phyloP scores from a whole-genome alignment of 768 basidiomycete genomes.

The Collybia sp. region DNA sequence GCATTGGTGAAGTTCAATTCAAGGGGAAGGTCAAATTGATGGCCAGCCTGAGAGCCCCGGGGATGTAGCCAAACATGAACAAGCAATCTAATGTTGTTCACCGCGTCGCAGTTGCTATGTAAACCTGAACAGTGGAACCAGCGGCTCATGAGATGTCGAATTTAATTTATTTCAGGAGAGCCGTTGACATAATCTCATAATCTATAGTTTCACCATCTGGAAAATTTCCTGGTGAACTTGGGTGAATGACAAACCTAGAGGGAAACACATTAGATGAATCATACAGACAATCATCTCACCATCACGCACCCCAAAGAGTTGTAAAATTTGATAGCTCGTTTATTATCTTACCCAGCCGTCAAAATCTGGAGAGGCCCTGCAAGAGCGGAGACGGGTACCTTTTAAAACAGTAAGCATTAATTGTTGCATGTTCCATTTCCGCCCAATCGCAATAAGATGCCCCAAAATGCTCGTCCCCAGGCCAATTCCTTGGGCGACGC shows the following conservation, averaged over 20 bases:
- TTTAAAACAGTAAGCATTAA: slow-evolving; percentile 74
- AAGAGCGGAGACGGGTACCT: slow-evolving; percentile 31
- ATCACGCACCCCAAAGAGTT: slow-evolving; percentile 41
- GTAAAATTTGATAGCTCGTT: slow-evolving; percentile 48
- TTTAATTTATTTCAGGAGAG: not conserved
- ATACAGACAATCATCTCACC: too few relatives aligned
- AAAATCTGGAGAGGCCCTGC: slow-evolving; percentile 6
- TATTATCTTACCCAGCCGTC: slow-evolving; percentile 33
- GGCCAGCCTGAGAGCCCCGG: not conserved
- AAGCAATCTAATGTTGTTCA: too few relatives aligned
- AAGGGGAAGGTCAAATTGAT: not conserved
- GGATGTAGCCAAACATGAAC: not conserved
- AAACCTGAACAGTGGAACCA: too few relatives aligned
- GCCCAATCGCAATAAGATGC: slow-evolving; percentile 44
- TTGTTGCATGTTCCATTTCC: slow-evolving; percentile 56
- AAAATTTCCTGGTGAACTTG: slow-evolving; percentile 39
- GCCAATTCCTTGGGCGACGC: slow-evolving; percentile 41
- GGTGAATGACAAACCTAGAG: slow-evolving; percentile 50
- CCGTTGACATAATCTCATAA: slow-evolving; percentile 38
- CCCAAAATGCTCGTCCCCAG: slow-evolving; percentile 54
- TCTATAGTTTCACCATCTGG: slow-evolving; percentile 31
- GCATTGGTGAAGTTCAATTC: slow-evolving; percentile 24
- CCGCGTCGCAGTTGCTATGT: too few relatives aligned
- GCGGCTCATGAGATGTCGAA: not conserved
- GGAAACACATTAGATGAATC: not conserved